Evolutionary conservation across 2,329 filamentous ascomycete genomes (phyloP).

Genomic region (Aspergillus spinulosporus): DNA sequence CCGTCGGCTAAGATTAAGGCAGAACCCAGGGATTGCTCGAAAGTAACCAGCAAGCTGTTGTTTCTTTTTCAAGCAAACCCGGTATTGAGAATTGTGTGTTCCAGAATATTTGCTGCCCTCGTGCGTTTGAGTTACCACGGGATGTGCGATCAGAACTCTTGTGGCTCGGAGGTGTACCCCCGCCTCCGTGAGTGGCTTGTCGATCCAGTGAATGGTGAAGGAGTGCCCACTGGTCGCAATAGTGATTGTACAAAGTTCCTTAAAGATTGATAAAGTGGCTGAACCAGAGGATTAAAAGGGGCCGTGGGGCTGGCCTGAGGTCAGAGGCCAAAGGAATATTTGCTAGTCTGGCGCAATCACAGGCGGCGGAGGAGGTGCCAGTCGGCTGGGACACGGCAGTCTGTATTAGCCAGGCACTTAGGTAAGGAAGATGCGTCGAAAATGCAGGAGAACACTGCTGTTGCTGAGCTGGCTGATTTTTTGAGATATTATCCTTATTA

Average conservation of each 20-base stretch:
- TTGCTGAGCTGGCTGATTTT: background rate
- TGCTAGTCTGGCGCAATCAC: background rate
- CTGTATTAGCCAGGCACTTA: background rate
- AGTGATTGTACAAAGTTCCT: too few relatives aligned
- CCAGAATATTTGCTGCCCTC: slow-evolving; percentile 12
- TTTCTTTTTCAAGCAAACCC: slow-evolving; percentile 8
- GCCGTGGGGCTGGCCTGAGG: slow-evolving; percentile 4
- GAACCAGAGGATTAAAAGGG: slow-evolving; percentile 6
- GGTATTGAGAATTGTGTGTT: slow-evolving; percentile 1
- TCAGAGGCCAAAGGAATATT: background rate
- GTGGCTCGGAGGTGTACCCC: slow-evolving; percentile 18
- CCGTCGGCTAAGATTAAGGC: slow-evolving; percentile 2
- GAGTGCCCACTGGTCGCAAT: too few relatives aligned
- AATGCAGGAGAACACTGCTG: background rate
- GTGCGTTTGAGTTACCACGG: slow-evolving; percentile 19
- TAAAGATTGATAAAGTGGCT: slow-evolving; percentile 1
- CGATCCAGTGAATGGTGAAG: too few relatives aligned
- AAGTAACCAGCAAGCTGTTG: background rate
- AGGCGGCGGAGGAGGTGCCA: slow-evolving; percentile 7
- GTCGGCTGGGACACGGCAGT: slow-evolving; percentile 4
- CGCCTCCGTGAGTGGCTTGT: slow-evolving; percentile 14
- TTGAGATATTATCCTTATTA: background rate
- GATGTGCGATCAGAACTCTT: slow-evolving; percentile 18
- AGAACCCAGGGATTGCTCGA: background rate
- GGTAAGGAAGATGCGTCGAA: slow-evolving; percentile 1